phyloP scores from a whole-genome alignment of 148 eudicot species.

The Drosera capensis region DNA sequence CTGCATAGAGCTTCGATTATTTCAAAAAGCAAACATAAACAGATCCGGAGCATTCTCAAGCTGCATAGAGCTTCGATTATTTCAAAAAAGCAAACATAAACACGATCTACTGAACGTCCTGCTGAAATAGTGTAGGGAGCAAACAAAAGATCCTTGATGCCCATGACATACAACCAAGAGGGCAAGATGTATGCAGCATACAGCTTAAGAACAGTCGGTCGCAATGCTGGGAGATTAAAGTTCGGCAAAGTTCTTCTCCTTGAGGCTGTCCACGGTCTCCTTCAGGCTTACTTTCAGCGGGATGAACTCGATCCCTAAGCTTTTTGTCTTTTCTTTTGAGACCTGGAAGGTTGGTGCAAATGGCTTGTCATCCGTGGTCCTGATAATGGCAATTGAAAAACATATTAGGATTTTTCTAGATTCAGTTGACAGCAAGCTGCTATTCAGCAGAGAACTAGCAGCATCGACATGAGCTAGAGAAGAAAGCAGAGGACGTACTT shows the following conservation, averaged over 20 bases:
- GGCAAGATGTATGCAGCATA: neutral
- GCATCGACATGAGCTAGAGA: neutral
- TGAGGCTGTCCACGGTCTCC: conserved; percentile 55
- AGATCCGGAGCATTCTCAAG: too few species aligned
- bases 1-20: too few species aligned
- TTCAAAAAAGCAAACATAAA: too few species aligned
- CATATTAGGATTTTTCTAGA: neutral
- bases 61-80: too few species aligned
- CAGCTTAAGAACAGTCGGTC: neutral
- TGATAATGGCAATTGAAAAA: conserved; percentile 8
- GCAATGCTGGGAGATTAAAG: too few species aligned
- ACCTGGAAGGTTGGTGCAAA: conserved; percentile 22
- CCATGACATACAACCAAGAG: neutral
- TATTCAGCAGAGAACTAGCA: neutral
- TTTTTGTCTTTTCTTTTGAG: conserved; percentile 30
- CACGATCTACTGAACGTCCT: too few species aligned
- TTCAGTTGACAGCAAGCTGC: neutral
- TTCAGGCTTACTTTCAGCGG: conserved; percentile 32
- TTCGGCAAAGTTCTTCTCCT: conserved; percentile 34
- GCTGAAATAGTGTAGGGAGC: too few species aligned
- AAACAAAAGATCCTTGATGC: too few species aligned
- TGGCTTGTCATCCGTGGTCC: conserved; percentile 49
- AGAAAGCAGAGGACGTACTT: conserved; percentile 28
- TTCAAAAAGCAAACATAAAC: too few species aligned
- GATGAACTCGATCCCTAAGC: conserved; percentile 42